These are phyloP conservation scores for Candida dubliniensis DNA, from an alignment of 1,139 yeast species.

Conservation along the genomic window DNA sequence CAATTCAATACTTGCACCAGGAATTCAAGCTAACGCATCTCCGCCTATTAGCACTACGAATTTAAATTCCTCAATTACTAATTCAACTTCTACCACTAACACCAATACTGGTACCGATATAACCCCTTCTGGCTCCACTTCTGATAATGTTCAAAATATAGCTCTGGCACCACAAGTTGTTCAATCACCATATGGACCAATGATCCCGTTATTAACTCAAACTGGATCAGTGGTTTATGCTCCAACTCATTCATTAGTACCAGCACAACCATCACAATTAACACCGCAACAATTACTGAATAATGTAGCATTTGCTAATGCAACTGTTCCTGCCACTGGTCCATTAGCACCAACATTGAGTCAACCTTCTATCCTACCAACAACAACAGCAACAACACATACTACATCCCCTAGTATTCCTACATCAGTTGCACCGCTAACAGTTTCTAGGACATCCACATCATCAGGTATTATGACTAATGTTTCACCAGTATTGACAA, in stretches of 20 bases:
- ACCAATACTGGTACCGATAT: conserved; percentile 1
- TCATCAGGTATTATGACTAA: neutral
- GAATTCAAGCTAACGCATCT: conserved; percentile 3
- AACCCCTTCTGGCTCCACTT: conserved; percentile 1
- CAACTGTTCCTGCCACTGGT: neutral
- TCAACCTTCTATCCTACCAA: neutral
- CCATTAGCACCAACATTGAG: conserved; percentile 6
- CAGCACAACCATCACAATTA: conserved; percentile 8
- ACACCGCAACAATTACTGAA: conserved; percentile 8
- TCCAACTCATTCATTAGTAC: conserved; percentile 10
- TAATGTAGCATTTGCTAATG: conserved; percentile 2
- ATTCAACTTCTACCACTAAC: conserved; percentile 5
- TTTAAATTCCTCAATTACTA: conserved; percentile 1
- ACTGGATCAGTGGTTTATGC: conserved; percentile 19
- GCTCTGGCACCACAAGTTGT: conserved; percentile 13
- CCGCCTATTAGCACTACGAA: neutral
- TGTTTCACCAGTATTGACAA: conserved; percentile 4
- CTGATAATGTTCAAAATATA: neutral
- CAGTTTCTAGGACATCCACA: neutral
- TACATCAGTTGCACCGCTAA: neutral
- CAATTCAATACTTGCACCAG: conserved; percentile 7
- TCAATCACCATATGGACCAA: conserved; percentile 38
- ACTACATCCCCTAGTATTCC: neutral
- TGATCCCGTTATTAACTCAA: conserved; percentile 36
- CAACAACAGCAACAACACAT: neutral